Evolutionary conservation across 78 protist species (phyloP).

Genomic region (Polysphondylium violaceum): DNA sequence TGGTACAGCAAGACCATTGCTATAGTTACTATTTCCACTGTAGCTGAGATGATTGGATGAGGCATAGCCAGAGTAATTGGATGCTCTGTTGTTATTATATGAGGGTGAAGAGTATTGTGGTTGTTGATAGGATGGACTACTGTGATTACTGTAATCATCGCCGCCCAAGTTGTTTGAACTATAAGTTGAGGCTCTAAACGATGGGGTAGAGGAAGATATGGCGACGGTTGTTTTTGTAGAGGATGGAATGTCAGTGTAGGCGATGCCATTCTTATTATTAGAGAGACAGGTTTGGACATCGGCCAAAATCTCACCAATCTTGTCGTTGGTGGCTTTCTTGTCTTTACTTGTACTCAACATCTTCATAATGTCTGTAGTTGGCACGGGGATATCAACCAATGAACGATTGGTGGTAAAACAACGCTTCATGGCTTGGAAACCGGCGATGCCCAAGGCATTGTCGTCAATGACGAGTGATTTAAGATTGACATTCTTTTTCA

Average conservation of each 20-base stretch:
- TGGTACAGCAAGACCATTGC: not conserved
- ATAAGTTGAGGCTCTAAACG: slow-evolving; percentile 54
- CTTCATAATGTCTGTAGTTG: slow-evolving; percentile 60
- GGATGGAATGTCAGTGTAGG: slow-evolving; percentile 63
- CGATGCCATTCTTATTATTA: slow-evolving; percentile 70
- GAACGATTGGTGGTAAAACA: slow-evolving; percentile 63
- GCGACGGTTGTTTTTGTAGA: slow-evolving; percentile 7
- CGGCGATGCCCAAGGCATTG: slow-evolving; percentile 45
- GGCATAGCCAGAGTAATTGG: not conserved
- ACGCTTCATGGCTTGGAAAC: slow-evolving; percentile 74
- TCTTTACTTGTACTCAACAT: slow-evolving; percentile 36
- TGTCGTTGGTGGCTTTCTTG: slow-evolving; percentile 50
- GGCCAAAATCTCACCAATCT: slow-evolving; percentile 38
- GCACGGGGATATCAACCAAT: slow-evolving; percentile 67
- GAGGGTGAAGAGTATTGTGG: not conserved
- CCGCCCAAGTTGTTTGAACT: slow-evolving; percentile 7
- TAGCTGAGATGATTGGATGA: no score
- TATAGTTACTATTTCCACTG: no score
- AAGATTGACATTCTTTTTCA: slow-evolving; percentile 28
- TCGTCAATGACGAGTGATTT: slow-evolving; percentile 25
- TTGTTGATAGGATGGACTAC: not conserved
- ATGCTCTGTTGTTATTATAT: not conserved
- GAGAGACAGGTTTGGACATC: slow-evolving; percentile 40
- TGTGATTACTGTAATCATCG: not conserved
- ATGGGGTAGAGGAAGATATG: slow-evolving; percentile 22